These are phyloP conservation scores for Blastocladiella britannica DNA, from an alignment of 192 early-diverging fungal species.

Conservation along the genomic window DNA sequence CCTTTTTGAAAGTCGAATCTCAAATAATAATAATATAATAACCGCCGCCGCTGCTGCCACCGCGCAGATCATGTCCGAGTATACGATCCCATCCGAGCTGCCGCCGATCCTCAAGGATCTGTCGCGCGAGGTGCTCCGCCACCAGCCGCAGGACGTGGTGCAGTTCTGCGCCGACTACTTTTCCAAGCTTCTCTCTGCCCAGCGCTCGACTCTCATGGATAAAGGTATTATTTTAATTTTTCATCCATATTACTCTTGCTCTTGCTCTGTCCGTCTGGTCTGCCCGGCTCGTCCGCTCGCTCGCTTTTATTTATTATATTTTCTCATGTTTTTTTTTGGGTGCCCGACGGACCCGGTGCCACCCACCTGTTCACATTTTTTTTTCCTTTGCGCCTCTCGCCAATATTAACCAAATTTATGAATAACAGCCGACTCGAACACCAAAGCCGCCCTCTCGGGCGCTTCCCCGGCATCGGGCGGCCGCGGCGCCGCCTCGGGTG, in stretches of 20 bases:
- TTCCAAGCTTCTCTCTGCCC: slow-evolving; percentile 62
- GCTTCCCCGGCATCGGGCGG: slow-evolving; percentile 1
- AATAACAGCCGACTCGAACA: slow-evolving; percentile 4
- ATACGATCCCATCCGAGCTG: slow-evolving; percentile 19
- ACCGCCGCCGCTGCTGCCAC: too few species aligned
- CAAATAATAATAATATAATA: too few species aligned
- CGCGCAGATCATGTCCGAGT: slow-evolving; percentile 2
- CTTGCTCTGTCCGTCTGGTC: too few species aligned
- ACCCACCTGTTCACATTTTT: too few species aligned
- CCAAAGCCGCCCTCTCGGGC: slow-evolving; percentile 2
- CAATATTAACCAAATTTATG: too few species aligned
- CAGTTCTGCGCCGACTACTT: slow-evolving; percentile 88
- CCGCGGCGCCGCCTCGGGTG: slow-evolving; percentile 17
- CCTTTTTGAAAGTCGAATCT: too few species aligned
- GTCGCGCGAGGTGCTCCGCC: slow-evolving; percentile 48
- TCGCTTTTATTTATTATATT: too few species aligned
- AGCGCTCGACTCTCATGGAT: slow-evolving; percentile 22
- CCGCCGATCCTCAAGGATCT: slow-evolving; percentile 61
- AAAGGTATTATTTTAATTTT: slow-evolving; percentile 1
- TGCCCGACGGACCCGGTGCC: not conserved
- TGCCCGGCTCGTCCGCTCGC: too few species aligned
- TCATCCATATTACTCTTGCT: too few species aligned
- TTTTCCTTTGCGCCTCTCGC: not conserved
- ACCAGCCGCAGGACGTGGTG: slow-evolving; percentile 67
- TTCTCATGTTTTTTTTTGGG: too few species aligned